A percentile compares a stretch with the other conserved stretches of the same genome.
Evolutionary conservation across 768 basidiomycete species (phyloP).

Genomic region (Pleurotus ostreatus): DNA sequence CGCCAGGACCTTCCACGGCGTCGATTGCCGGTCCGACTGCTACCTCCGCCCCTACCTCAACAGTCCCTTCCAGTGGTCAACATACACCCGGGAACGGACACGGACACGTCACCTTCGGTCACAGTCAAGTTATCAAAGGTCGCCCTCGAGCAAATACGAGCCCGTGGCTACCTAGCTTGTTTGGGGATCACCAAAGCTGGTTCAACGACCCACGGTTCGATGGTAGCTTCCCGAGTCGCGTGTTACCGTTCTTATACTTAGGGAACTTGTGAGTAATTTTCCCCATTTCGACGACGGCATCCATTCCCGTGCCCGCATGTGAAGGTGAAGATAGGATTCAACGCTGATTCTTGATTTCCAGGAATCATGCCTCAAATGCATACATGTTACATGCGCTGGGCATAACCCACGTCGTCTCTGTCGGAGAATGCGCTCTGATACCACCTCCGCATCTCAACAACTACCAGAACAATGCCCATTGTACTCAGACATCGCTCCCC

Average conservation of each 20-base stretch:
- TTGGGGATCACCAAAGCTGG: constrained; percentile 84
- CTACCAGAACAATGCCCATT: neutral
- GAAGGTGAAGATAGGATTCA: neutral
- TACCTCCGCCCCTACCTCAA: neutral
- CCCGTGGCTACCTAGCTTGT: constrained; percentile 57
- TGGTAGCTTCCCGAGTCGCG: constrained; percentile 92
- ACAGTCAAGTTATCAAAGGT: constrained; percentile 26
- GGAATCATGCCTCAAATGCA: constrained; percentile 91
- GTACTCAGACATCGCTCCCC: neutral
- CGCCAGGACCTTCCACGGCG: neutral
- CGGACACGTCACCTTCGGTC: neutral
- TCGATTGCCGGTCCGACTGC: neutral
- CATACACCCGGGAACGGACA: neutral
- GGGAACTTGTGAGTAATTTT: constrained; percentile 77
- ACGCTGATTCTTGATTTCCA: constrained; percentile 23
- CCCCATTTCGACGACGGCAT: constrained; percentile 3
- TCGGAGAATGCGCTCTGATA: constrained; percentile 89
- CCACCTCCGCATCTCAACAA: constrained; percentile 56
- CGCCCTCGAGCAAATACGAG: constrained; percentile 72
- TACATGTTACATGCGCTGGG: constrained; percentile 95
- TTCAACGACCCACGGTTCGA: constrained; percentile 92
- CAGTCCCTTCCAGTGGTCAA: neutral
- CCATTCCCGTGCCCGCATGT: neutral
- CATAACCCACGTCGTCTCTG: constrained; percentile 95
- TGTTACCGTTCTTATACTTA: constrained; percentile 90